Evolutionary conservation across 1,284 basidiomycete genomes (phyloP).

Genomic region (Leccinum subfulvum): DNA sequence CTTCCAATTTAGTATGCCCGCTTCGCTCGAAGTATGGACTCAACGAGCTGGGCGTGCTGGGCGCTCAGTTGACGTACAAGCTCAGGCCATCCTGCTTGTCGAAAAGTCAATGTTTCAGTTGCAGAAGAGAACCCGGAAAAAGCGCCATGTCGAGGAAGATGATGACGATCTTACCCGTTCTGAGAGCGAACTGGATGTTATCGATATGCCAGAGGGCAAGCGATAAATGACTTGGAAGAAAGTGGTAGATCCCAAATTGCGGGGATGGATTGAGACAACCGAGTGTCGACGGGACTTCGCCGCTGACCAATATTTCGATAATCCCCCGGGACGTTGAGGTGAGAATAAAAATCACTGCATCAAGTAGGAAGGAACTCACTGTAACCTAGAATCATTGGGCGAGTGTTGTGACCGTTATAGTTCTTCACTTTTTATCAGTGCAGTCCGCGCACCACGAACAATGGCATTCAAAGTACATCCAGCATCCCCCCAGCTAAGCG

Average conservation of each 20-base stretch:
- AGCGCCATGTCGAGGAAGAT: neutral
- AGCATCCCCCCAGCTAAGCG: too few species aligned
- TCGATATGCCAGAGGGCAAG: neutral
- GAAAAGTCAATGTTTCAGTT: neutral
- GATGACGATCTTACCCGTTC: neutral
- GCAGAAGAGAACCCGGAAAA: neutral
- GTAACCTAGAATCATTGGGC: neutral
- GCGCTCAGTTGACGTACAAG: neutral
- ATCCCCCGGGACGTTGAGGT: neutral
- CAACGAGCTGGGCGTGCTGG: neutral
- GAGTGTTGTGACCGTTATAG: neutral
- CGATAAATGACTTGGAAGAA: neutral
- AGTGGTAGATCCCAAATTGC: neutral
- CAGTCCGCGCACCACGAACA: too few species aligned
- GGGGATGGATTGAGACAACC: neutral
- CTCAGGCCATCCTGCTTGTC: neutral
- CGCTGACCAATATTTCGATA: neutral
- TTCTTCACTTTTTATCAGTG: too few species aligned
- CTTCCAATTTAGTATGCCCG: neutral
- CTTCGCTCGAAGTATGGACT: neutral
- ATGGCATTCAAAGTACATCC: too few species aligned
- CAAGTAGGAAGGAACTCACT: neutral
- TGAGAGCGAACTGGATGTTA: neutral
- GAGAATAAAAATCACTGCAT: neutral
- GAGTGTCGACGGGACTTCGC: neutral